phyloP scores from a whole-genome alignment of 1,139 yeast species.

The Zygoascus sp. region DNA sequence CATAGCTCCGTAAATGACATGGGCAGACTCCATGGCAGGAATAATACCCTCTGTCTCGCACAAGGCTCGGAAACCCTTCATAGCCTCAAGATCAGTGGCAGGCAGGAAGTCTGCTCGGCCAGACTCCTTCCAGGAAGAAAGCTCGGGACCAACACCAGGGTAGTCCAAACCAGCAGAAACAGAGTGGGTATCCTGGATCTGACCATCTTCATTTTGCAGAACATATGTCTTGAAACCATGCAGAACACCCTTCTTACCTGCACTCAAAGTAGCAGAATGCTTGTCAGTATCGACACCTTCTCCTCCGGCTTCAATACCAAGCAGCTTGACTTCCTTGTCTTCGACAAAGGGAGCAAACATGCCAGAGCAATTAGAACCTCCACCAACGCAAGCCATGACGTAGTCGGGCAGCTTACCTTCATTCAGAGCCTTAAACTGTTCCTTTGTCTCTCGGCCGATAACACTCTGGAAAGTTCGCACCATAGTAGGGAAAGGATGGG shows the following conservation, averaged over 20 bases:
- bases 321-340: conserved; percentile 66
- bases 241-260: conserved; percentile 94
- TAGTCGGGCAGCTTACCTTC: conserved; percentile 85
- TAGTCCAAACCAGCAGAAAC: conserved; percentile 98
- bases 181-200: conserved; percentile 95
- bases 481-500: conserved; percentile 97
- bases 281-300: conserved; percentile 82
- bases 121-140: conserved; percentile 89
- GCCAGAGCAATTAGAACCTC: conserved; percentile 97
- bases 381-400: conserved; percentile 98
- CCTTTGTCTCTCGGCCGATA: conserved; percentile 90
- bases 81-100: conserved; percentile 91
- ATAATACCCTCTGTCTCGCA: conserved; percentile 96
- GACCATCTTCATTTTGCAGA: conserved; percentile 87
- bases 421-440: conserved; percentile 76
- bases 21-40: conserved; percentile 97
- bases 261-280: conserved; percentile 91
- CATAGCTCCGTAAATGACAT: conserved; percentile 88
- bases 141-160: conserved; percentile 99
- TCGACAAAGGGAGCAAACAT: conserved; percentile 91
- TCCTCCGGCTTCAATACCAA: conserved; percentile 99
- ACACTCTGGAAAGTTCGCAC: conserved; percentile 98
- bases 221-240: conserved; percentile 96
- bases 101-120: conserved; percentile 91
- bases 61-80: conserved; percentile 79